These are phyloP conservation scores for Xylaria bambusicola DNA, from an alignment of 495 filamentous ascomycete species.

Conservation along the genomic window DNA sequence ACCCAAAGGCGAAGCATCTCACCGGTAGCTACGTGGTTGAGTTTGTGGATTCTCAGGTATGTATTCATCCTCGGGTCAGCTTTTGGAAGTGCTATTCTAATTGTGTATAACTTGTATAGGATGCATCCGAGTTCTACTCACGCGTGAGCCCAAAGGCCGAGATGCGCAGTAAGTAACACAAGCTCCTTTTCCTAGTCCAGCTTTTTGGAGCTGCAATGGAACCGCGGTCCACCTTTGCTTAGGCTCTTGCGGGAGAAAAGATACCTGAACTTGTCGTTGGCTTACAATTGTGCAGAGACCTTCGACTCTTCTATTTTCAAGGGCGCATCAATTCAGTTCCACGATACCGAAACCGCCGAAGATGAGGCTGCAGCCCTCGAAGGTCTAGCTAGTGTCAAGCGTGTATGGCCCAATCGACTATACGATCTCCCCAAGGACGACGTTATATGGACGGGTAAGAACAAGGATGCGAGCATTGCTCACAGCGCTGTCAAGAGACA, in stretches of 20 bases:
- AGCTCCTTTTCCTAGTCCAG: background rate
- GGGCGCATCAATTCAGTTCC: constrained; percentile 51
- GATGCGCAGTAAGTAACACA: constrained; percentile 33
- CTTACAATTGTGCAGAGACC: constrained; percentile 25
- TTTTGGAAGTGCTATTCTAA: constrained; percentile 25
- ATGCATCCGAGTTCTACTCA: constrained; percentile 40
- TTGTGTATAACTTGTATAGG: constrained; percentile 29
- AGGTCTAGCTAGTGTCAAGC: constrained; percentile 45
- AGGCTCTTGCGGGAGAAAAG: no score
- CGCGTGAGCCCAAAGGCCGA: constrained; percentile 41
- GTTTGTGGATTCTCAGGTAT: constrained; percentile 48
- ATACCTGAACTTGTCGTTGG: background rate
- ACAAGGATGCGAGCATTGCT: constrained; percentile 27
- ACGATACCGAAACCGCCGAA: constrained; percentile 43
- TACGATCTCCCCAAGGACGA: constrained; percentile 46
- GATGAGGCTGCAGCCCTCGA: constrained; percentile 40
- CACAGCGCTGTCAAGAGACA: constrained; percentile 33
- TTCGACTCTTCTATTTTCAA: constrained; percentile 51
- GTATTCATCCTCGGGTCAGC: background rate
- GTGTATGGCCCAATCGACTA: constrained; percentile 47
- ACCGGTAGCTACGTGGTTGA: constrained; percentile 52
- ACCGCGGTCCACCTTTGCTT: no score
- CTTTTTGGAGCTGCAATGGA: background rate
- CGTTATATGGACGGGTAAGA: constrained; percentile 45
- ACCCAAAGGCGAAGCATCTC: constrained; percentile 26